Evolutionary conservation across 495 filamentous ascomycete species (phyloP).

Genomic region (Podospora pseudocomata): DNA sequence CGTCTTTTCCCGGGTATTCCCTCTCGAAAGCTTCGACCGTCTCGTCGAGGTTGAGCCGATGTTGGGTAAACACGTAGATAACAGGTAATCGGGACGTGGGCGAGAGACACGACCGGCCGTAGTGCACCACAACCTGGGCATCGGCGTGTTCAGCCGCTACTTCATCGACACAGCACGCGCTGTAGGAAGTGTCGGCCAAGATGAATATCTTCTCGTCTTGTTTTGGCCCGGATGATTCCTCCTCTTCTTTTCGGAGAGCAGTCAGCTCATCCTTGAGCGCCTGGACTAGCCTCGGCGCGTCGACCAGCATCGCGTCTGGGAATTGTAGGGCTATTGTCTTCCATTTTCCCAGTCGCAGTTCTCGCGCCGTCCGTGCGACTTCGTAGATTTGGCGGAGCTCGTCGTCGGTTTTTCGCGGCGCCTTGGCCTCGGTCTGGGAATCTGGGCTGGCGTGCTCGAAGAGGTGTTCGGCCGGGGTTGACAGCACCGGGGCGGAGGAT

Average conservation of each 20-base stretch:
- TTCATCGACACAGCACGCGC: slow-evolving; percentile 95
- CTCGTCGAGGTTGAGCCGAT: slow-evolving; percentile 55
- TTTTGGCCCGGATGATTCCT: slow-evolving; percentile 11
- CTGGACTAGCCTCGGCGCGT: slow-evolving; percentile 78
- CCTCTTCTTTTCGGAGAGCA: slow-evolving; percentile 7
- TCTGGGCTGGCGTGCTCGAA: slow-evolving; percentile 52
- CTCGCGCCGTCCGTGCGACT: slow-evolving; percentile 71
- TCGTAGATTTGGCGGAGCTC: slow-evolving; percentile 80
- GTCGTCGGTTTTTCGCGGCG: slow-evolving; percentile 55
- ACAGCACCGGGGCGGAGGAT: slow-evolving; percentile 67
- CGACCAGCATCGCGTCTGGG: slow-evolving; percentile 82
- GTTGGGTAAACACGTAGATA: slow-evolving; percentile 84
- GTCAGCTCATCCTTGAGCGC: slow-evolving; percentile 58
- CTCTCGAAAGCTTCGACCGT: slow-evolving; percentile 61
- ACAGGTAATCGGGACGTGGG: slow-evolving; percentile 87
- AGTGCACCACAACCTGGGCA: slow-evolving; percentile 91
- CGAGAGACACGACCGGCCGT: slow-evolving; percentile 86
- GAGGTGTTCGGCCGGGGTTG: slow-evolving; percentile 79
- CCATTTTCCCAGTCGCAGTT: slow-evolving; percentile 68
- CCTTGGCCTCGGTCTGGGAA: slow-evolving; percentile 35
- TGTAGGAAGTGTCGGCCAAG: slow-evolving; percentile 93
- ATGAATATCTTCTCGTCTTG: slow-evolving; percentile 62
- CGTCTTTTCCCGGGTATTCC: slow-evolving; percentile 58
- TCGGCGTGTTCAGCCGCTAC: slow-evolving; percentile 91
- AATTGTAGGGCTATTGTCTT: slow-evolving; percentile 85